Conservation (phyloP, 2,329 filamentous ascomycete species). For the Drechslera avenae region DNA sequence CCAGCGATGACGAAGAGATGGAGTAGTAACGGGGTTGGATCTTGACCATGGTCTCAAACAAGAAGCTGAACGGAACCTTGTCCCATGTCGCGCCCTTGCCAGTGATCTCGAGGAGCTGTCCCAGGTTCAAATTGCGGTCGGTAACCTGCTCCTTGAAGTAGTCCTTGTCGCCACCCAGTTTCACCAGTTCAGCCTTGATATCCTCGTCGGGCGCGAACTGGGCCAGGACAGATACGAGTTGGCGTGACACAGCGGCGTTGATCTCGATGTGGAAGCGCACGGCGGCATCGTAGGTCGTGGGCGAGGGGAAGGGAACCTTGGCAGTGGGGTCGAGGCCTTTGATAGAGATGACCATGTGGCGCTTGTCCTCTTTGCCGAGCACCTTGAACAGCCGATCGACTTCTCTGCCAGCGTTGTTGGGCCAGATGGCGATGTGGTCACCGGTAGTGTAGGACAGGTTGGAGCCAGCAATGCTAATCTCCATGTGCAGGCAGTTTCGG, state of each 20-base stretch:
- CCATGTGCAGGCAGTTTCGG: slow-evolving; percentile 95
- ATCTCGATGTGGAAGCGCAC: slow-evolving; percentile 97
- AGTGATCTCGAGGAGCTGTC: slow-evolving; percentile 77
- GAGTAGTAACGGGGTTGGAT: slow-evolving; percentile 99
- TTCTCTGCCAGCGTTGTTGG: slow-evolving; percentile 89
- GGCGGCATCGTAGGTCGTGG: slow-evolving; percentile 93
- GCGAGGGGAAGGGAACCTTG: slow-evolving; percentile 96
- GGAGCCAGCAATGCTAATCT: slow-evolving; percentile 87
- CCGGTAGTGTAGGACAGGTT: slow-evolving; percentile 94
- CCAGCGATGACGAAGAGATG: slow-evolving; percentile 93
- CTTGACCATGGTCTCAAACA: slow-evolving; percentile 93
- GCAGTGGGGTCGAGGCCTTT: slow-evolving; percentile 93
- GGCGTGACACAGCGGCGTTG: slow-evolving; percentile 91
- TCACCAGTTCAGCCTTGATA: slow-evolving; percentile 84
- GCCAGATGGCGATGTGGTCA: slow-evolving; percentile 97
- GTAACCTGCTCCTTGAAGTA: slow-evolving; percentile 89
- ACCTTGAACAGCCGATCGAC: slow-evolving; percentile 87
- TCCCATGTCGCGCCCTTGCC: slow-evolving; percentile 77
- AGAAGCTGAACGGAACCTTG: slow-evolving; percentile 87
- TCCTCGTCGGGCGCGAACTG: slow-evolving; percentile 87
- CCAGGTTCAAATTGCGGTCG: slow-evolving; percentile 84
- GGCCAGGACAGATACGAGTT: slow-evolving; percentile 85
- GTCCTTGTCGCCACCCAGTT: slow-evolving; percentile 89
- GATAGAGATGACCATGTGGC: slow-evolving; percentile 80
- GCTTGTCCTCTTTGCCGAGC: slow-evolving; percentile 76